Evolutionary conservation across 768 basidiomycete genomes (phyloP).

Genomic region (Rhodotorula diobovata): DNA sequence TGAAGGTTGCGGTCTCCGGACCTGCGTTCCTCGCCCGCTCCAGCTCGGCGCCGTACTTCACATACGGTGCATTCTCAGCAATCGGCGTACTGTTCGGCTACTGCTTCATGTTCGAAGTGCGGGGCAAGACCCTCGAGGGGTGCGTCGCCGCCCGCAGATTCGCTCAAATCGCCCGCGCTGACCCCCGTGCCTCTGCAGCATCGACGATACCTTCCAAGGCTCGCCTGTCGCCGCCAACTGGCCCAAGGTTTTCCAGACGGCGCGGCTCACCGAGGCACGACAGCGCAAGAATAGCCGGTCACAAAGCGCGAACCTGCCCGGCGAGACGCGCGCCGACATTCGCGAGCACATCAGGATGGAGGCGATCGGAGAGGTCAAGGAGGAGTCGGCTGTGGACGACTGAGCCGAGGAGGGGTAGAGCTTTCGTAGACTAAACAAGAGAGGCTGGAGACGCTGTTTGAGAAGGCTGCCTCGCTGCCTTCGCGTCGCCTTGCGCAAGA

Average conservation of each 20-base stretch:
- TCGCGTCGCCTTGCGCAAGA: too few relatives aligned
- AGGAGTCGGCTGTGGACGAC: not conserved
- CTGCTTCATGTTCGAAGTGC: conserved; percentile 21
- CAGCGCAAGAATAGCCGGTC: conserved; percentile 12
- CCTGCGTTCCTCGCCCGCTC: conserved; percentile 17
- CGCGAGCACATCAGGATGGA: conserved; percentile 8
- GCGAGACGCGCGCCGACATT: conserved; percentile 19
- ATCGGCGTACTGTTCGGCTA: conserved; percentile 15
- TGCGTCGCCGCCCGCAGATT: not conserved
- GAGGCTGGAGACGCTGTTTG: too few relatives aligned
- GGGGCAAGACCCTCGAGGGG: conserved; percentile 17
- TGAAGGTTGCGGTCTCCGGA: conserved; percentile 11
- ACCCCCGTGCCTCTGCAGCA: not conserved
- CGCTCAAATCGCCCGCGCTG: too few relatives aligned
- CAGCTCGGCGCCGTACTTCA: conserved; percentile 6
- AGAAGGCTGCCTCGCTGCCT: too few relatives aligned
- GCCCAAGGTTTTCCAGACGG: not conserved
- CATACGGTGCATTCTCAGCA: conserved; percentile 11
- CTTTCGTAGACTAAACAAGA: too few relatives aligned
- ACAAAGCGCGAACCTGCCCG: conserved; percentile 1
- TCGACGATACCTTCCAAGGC: conserved; percentile 10
- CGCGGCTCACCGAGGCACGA: conserved; percentile 3
- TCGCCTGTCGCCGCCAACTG: not conserved
- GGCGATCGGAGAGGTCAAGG: conserved; percentile 3
- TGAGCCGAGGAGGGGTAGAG: too few relatives aligned